A percentile compares a stretch with the other conserved stretches of the same genome.
Evolutionary conservation across 1,139 yeast species (phyloP).

Genomic region (Debaryomyces nepalensis): DNA sequence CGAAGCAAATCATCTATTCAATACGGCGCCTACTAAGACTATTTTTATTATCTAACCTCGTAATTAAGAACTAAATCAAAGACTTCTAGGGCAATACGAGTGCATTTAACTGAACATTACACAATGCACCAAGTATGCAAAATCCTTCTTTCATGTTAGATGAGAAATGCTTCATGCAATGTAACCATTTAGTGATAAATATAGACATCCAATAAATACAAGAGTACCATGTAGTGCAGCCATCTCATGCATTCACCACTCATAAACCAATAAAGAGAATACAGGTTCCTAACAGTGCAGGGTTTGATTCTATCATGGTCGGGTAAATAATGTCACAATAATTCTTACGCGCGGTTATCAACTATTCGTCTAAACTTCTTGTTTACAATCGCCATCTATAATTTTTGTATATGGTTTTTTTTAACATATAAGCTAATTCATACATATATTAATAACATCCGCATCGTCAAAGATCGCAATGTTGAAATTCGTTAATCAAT

Average conservation of each 20-base stretch:
- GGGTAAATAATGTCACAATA: slow-evolving; percentile 2
- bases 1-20: too few species aligned
- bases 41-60: too few species aligned
- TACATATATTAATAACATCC: not conserved
- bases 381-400: not conserved
- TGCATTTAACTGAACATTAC: too few species aligned
- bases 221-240: too few species aligned
- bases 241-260: not conserved
- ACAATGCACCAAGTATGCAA: too few species aligned
- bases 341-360: not conserved
- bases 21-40: too few species aligned
- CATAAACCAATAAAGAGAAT: not conserved
- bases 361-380: not conserved
- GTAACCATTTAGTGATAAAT: too few species aligned
- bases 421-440: not conserved
- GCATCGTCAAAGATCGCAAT: not conserved
- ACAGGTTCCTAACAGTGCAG: not conserved
- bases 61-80: too few species aligned
- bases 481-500: slow-evolving; percentile 6
- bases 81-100: too few species aligned
- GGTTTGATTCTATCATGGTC: not conserved
- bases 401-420: not conserved
- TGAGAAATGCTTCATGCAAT: too few species aligned
- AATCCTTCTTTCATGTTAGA: too few species aligned
- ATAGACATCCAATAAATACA: too few species aligned